Conservation (phyloP, 2,329 filamentous ascomycete genomes). For the Claviceps capensis region DNA sequence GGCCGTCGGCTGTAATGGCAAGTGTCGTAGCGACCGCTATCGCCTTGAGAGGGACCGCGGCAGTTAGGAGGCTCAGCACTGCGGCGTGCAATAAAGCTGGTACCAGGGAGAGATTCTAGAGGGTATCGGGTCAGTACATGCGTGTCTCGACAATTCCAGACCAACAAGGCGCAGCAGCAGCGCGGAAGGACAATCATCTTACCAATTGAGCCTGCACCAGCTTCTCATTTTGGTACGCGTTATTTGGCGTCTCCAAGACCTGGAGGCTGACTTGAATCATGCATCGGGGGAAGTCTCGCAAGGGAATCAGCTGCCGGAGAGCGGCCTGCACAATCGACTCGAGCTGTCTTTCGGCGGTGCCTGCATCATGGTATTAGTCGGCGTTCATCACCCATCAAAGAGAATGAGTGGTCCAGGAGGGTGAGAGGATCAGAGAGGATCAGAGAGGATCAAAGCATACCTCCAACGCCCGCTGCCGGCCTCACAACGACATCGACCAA, state of each 20-base stretch:
- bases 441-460: slow-evolving; percentile 27
- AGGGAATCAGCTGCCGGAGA: slow-evolving; percentile 59
- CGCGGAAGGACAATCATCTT: slow-evolving; percentile 15
- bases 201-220: slow-evolving; percentile 47
- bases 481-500: slow-evolving; percentile 81
- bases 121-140: slow-evolving; percentile 6
- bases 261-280: slow-evolving; percentile 76
- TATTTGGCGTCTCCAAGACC: slow-evolving; percentile 53
- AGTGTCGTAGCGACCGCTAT: slow-evolving; percentile 54
- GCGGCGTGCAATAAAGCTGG: slow-evolving; percentile 72
- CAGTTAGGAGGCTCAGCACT: slow-evolving; percentile 65
- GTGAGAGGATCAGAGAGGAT: not conserved
- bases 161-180: not conserved
- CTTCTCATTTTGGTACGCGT: slow-evolving; percentile 48
- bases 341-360: slow-evolving; percentile 66
- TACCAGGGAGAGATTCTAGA: slow-evolving; percentile 62
- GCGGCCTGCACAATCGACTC: slow-evolving; percentile 63
- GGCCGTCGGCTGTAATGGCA: slow-evolving; percentile 35
- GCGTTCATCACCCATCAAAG: too few species aligned
- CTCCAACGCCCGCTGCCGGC: slow-evolving; percentile 71
- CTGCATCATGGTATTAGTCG: slow-evolving; percentile 20
- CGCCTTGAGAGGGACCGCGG: slow-evolving; percentile 64
- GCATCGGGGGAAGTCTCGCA: slow-evolving; percentile 61
- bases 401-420: not conserved
- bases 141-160: not conserved